Conservation (phyloP, 2,329 filamentous ascomycete genomes). For the Neonectria magnoliae region DNA sequence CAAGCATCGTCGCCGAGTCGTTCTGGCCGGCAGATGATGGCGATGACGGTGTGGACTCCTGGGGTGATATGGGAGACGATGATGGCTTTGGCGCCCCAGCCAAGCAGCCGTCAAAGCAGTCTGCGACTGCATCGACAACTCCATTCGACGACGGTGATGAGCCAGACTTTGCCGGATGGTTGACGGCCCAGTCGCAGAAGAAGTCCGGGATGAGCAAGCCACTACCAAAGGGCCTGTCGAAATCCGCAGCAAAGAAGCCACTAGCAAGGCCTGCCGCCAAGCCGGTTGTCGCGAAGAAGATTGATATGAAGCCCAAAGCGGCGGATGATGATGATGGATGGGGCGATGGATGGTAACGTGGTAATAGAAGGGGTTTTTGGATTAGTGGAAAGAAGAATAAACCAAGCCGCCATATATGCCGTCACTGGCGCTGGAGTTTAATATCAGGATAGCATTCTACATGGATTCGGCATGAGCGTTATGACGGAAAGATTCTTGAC, state of each 20-base stretch:
- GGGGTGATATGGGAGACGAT: slow-evolving; percentile 75
- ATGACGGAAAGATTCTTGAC: slow-evolving; percentile 23
- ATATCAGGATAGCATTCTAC: slow-evolving; percentile 34
- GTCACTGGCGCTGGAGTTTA: slow-evolving; percentile 25
- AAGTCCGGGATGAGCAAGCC: slow-evolving; percentile 71
- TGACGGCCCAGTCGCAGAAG: slow-evolving; percentile 83
- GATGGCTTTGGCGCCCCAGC: slow-evolving; percentile 53
- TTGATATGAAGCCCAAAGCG: slow-evolving; percentile 73
- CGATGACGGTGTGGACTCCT: slow-evolving; percentile 76
- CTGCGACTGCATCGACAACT: slow-evolving; percentile 50
- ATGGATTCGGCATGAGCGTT: slow-evolving; percentile 14
- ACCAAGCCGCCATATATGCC: slow-evolving; percentile 8
- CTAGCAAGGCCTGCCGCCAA: slow-evolving; percentile 56
- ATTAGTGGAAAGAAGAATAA: background rate
- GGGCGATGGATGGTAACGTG: slow-evolving; percentile 70
- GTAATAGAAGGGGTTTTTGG: background rate
- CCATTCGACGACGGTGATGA: slow-evolving; percentile 82
- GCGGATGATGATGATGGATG: slow-evolving; percentile 68
- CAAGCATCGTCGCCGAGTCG: slow-evolving; percentile 57
- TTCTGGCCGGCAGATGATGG: slow-evolving; percentile 66
- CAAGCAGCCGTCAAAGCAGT: slow-evolving; percentile 41
- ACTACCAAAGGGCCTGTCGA: slow-evolving; percentile 84
- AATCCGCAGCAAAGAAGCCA: slow-evolving; percentile 61
- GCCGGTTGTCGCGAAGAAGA: slow-evolving; percentile 68
- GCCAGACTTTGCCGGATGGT: slow-evolving; percentile 95